These are phyloP conservation scores for Pyrus pyrifolia DNA, from an alignment of 306 rosid genomes.

Conservation along the genomic window DNA sequence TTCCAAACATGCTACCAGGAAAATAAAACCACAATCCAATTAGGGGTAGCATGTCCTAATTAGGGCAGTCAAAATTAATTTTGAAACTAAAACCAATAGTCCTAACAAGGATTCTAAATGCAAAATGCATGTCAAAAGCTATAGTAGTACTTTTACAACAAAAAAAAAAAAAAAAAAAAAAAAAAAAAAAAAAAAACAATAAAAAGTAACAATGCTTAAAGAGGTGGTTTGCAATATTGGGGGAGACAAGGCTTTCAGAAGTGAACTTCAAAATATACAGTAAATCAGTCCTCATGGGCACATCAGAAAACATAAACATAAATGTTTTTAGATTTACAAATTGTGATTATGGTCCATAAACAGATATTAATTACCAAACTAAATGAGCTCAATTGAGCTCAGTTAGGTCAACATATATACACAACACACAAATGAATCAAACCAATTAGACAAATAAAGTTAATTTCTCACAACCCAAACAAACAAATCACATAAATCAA, in stretches of 20 bases:
- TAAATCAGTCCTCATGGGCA: too few relatives aligned
- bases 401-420: too few relatives aligned
- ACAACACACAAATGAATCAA: too few relatives aligned
- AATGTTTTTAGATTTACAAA: too few relatives aligned
- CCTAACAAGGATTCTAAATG: not conserved
- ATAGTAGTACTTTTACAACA: not conserved
- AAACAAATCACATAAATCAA: too few relatives aligned
- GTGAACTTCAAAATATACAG: not conserved
- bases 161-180: not conserved
- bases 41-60: not conserved
- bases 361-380: too few relatives aligned
- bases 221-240: not conserved
- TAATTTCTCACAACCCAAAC: too few relatives aligned
- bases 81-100: not conserved
- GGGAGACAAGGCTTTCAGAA: not conserved
- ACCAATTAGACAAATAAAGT: too few relatives aligned
- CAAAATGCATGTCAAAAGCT: not conserved
- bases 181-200: not conserved
- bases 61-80: not conserved
- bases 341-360: too few relatives aligned
- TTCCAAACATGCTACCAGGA: not conserved
- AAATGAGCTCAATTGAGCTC: too few relatives aligned
- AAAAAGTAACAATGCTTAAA: not conserved
- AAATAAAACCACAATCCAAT: not conserved
- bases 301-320: too few relatives aligned